Conservation (phyloP, 805 yeast genomes). For the Lachancea kluyveri region DNA sequence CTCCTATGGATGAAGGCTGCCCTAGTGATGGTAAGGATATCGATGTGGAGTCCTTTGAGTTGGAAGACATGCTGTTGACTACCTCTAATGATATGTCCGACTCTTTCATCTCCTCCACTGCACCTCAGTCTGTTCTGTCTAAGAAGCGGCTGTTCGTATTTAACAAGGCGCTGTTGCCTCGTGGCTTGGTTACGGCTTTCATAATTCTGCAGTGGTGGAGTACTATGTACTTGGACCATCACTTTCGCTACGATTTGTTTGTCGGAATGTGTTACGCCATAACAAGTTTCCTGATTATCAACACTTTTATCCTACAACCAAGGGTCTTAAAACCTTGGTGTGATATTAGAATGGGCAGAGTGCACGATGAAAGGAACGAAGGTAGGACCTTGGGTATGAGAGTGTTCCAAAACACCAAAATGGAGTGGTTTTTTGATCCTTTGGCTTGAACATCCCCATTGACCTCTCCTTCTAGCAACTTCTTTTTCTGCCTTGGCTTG, state of each 20-base stretch:
- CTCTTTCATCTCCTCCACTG: slow-evolving; percentile 1
- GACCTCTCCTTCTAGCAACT: not conserved
- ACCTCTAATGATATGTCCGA: too few species aligned
- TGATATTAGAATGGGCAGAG: slow-evolving; percentile 30
- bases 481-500: not conserved
- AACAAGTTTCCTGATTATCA: slow-evolving; percentile 36
- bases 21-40: too few species aligned
- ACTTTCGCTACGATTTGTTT: slow-evolving; percentile 58
- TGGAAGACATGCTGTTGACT: too few species aligned
- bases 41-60: too few species aligned
- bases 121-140: not conserved
- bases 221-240: slow-evolving; percentile 67
- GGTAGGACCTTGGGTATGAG: slow-evolving; percentile 61
- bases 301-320: slow-evolving; percentile 33
- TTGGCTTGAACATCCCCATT: slow-evolving; percentile 25
- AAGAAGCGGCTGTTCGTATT: slow-evolving; percentile 20
- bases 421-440: slow-evolving; percentile 53
- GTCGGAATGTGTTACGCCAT: slow-evolving; percentile 51
- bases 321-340: slow-evolving; percentile 29
- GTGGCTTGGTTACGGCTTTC: slow-evolving; percentile 35
- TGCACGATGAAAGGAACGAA: slow-evolving; percentile 33
- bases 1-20: too few species aligned
- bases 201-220: slow-evolving; percentile 68
- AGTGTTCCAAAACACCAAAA: slow-evolving; percentile 42
- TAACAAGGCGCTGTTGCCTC: slow-evolving; percentile 24